A percentile compares a stretch with the other conserved stretches of the same genome.
Evolutionary conservation across 108 stramenopile species (phyloP).

Genomic region (Poteriospumella lacustris): DNA sequence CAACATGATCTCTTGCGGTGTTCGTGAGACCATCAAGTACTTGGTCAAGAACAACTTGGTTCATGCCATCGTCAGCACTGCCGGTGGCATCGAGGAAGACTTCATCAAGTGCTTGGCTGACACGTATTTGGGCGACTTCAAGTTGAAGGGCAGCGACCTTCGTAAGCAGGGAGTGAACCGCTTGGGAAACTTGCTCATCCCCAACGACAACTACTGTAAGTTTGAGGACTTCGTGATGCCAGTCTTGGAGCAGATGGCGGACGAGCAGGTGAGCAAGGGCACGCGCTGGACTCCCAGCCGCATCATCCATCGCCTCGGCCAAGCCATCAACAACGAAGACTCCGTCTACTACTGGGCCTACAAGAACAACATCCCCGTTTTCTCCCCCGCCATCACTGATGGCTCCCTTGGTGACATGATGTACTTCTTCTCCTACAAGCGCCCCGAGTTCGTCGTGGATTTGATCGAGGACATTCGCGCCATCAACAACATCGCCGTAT

Average conservation of each 20-base stretch:
- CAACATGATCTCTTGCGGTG: constrained; percentile 94
- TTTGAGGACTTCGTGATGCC: constrained; percentile 98
- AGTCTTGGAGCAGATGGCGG: constrained; percentile 82
- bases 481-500: constrained; percentile 88
- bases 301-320: constrained; percentile 86
- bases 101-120: constrained; percentile 96
- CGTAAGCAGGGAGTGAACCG: constrained; percentile 90
- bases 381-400: constrained; percentile 98
- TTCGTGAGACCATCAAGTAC: constrained; percentile 90
- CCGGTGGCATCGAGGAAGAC: constrained; percentile 98
- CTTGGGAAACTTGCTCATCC: constrained; percentile 89
- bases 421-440: constrained; percentile 98
- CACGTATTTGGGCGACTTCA: constrained; percentile 92
- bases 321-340: constrained; percentile 84
- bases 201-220: constrained; percentile 94
- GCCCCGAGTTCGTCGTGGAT: constrained; percentile 81
- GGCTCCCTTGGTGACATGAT: constrained; percentile 98
- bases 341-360: constrained; percentile 93
- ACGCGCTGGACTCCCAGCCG: constrained; percentile 80
- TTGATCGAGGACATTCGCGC: constrained; percentile 79
- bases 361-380: constrained; percentile 94
- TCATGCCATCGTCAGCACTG: constrained; percentile 86
- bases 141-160: constrained; percentile 71
- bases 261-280: constrained; percentile 83
- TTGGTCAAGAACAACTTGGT: constrained; percentile 91